A percentile compares a stretch with the other conserved stretches of the same genome.
phyloP scores from a whole-genome alignment of 73 alveolate species.

The Tetrahymena malaccensis region DNA sequence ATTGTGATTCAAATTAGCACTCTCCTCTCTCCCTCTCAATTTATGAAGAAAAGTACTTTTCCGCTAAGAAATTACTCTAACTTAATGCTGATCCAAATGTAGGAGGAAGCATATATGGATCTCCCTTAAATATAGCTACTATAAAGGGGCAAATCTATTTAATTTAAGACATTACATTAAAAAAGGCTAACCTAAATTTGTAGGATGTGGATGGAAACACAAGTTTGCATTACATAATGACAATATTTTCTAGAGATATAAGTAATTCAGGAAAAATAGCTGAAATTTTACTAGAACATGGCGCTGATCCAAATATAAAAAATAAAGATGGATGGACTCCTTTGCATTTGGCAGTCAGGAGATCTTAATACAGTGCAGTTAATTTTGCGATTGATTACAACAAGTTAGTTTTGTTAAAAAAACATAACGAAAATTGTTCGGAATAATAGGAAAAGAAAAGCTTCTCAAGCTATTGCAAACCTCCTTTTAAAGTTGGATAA shows the following conservation, averaged over 20 bases:
- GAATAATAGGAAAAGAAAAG: background rate
- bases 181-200: constrained; percentile 50
- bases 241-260: constrained; percentile 42
- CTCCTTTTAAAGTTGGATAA: background rate
- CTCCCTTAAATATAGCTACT: constrained; percentile 51
- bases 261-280: background rate
- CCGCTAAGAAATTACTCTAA: constrained; percentile 45
- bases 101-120: constrained; percentile 55
- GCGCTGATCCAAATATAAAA: constrained; percentile 42
- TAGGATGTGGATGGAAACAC: constrained; percentile 56
- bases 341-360: constrained; percentile 55
- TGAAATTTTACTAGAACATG: background rate
- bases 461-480: background rate
- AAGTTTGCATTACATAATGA: constrained; percentile 56
- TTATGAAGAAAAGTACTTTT: constrained; percentile 45
- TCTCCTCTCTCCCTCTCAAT: constrained; percentile 58
- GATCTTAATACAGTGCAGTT: constrained; percentile 46
- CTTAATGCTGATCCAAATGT: constrained; percentile 45
- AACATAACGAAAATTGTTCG: background rate
- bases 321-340: constrained; percentile 61
- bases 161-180: constrained; percentile 27
- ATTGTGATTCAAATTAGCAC: constrained; percentile 41
- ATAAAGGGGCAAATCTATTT: constrained; percentile 40
- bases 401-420: background rate
- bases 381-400: constrained; percentile 44